phyloP scores from a whole-genome alignment of 2,329 filamentous ascomycete species.

The Fusarium fujikuroi region DNA sequence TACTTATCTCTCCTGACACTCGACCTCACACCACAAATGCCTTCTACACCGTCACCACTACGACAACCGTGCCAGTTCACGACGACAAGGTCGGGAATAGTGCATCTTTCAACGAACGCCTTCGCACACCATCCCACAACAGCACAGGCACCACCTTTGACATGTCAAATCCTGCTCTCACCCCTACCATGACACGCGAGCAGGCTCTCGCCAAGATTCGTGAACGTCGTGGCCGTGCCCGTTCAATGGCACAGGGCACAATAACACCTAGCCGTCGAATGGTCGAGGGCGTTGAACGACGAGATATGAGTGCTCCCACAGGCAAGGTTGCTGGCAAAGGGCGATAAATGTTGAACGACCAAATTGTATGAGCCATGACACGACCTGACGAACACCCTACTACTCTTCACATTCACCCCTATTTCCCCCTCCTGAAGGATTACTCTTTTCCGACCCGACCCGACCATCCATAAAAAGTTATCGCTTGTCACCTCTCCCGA shows the following conservation, averaged over 20 bases:
- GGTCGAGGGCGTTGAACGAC: constrained; percentile 60
- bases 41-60: constrained; percentile 61
- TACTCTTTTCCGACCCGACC: background rate
- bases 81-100: constrained; percentile 54
- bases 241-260: constrained; percentile 72
- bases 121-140: constrained; percentile 57
- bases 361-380: constrained; percentile 27
- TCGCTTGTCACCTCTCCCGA: constrained; percentile 12
- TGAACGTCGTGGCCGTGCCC: constrained; percentile 75
- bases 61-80: constrained; percentile 63
- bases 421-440: background rate
- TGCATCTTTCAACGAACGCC: constrained; percentile 57
- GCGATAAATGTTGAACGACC: constrained; percentile 12
- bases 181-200: constrained; percentile 76
- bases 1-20: constrained; percentile 39
- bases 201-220: constrained; percentile 80
- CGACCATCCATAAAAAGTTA: constrained; percentile 21
- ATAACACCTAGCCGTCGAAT: constrained; percentile 67
- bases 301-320: constrained; percentile 62
- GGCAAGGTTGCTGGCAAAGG: constrained; percentile 44
- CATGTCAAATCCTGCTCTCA: constrained; percentile 66
- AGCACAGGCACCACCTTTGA: constrained; percentile 59
- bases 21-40: constrained; percentile 60
- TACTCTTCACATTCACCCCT: constrained; percentile 15
- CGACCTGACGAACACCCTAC: constrained; percentile 37